A percentile compares a stretch with the other conserved stretches of the same genome.
These are phyloP conservation scores for Hysterangium stoloniferum DNA, from an alignment of 768 basidiomycete genomes.

Conservation along the genomic window DNA sequence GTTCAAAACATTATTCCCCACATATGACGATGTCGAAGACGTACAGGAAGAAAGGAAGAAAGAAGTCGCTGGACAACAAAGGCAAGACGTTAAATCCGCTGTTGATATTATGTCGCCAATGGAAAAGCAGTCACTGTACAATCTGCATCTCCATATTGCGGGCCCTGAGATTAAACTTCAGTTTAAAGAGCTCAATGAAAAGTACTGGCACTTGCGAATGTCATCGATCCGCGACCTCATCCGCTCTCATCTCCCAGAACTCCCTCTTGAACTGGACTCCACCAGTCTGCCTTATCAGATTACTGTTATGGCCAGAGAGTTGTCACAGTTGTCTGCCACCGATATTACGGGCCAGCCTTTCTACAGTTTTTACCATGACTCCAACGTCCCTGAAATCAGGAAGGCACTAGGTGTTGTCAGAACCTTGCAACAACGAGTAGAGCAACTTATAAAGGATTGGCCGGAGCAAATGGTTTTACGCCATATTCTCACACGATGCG, in stretches of 20 bases:
- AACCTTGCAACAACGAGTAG: conserved; percentile 45
- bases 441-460: conserved; percentile 66
- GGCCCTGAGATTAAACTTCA: too few species aligned
- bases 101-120: too few species aligned
- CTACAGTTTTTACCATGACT: conserved; percentile 75
- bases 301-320: conserved; percentile 28
- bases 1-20: conserved; percentile 79
- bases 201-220: conserved; percentile 27
- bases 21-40: conserved; percentile 48
- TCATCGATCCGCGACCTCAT: conserved; percentile 25
- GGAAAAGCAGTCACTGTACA: too few species aligned
- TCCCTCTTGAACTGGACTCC: conserved; percentile 36
- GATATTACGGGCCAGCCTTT: conserved; percentile 13
- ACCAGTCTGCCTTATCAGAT: conserved; percentile 46
- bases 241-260: conserved; percentile 24
- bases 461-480: conserved; percentile 98
- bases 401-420: conserved; percentile 49
- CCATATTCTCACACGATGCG: conserved; percentile 67
- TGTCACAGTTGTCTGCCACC: conserved; percentile 14
- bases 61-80: too few species aligned
- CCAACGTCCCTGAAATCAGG: conserved; percentile 64
- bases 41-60: background rate
- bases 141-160: too few species aligned
- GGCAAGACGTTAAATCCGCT: too few species aligned
- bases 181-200: background rate